Evolutionary conservation across 2,329 filamentous ascomycete genomes (phyloP), one percentile per base, ranked within the genome.

Genomic region (Pyrenophora seminiperda): DNA sequence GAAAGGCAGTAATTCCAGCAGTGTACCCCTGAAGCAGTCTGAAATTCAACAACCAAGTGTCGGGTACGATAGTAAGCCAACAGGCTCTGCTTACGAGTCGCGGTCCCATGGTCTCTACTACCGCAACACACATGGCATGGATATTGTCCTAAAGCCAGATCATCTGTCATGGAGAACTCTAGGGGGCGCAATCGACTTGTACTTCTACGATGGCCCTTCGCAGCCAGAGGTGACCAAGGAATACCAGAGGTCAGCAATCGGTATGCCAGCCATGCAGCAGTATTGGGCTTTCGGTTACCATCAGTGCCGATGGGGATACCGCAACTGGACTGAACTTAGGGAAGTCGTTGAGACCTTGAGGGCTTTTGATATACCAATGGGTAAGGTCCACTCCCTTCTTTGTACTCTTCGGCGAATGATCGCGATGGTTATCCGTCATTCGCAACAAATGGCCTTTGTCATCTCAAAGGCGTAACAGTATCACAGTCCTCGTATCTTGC

Each of bases 271-370:
- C 0, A 86, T 93, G 83, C 87, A 92, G 66, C 86, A 57, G 13
- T 94, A 94, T 74, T 93, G 84, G 79, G 84, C 86, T 0, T 84
- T 95, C 53, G 91, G 91, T 0, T 93, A 82, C 67, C 90, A 95
- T 58, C 90, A 95, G 68, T 93, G 89, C 62, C 81, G 89, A 51
- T 94, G 90, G 85, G 90, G 90, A 1, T 94, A 94, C 68, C 76
- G 80, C 31, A 90, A 89, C 62, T 91, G 87, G 84, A 81, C 83
- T 1, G 79, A 83, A 20, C 66, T 90, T 3, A 80, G 87, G 55
- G 81, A 81, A 11, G 77, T 83, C 9, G 76, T 83, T 24, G 73
- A 80, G 39, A 78, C 77, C 42, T 83, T 81, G 67, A 77, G 75
- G 49, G 75, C 73, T 15, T 83, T 83, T 49, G 73, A 77, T 22